phyloP scores from a whole-genome alignment of 352 stramenopile species.

The Pythium myriotylum region DNA sequence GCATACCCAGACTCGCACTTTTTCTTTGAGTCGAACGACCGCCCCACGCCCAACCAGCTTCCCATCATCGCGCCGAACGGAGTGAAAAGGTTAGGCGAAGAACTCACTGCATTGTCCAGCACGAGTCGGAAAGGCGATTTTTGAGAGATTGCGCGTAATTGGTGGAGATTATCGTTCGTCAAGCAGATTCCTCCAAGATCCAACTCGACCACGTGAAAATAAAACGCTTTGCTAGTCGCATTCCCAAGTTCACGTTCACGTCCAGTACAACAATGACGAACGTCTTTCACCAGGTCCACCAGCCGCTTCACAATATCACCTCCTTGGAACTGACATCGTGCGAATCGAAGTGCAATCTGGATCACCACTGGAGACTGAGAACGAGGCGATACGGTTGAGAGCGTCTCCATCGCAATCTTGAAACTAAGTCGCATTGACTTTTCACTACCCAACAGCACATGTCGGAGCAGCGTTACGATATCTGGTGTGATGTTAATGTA shows the following conservation, averaged over 20 bases:
- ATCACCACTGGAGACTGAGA: slow-evolving; percentile 12
- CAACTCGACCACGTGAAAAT: slow-evolving; percentile 16
- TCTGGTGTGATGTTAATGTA: slow-evolving; percentile 33
- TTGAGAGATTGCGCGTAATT: background rate
- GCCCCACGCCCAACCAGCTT: slow-evolving; percentile 29
- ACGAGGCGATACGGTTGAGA: slow-evolving; percentile 21
- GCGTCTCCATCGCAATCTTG: slow-evolving; percentile 27
- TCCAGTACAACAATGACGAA: background rate
- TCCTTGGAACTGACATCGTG: slow-evolving; percentile 6
- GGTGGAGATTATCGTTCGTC: background rate
- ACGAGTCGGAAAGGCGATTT: slow-evolving; percentile 22
- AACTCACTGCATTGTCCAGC: slow-evolving; percentile 27
- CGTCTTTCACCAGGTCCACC: background rate
- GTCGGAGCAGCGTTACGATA: slow-evolving; percentile 30
- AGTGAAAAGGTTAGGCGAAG: background rate
- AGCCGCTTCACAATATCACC: background rate
- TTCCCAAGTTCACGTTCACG: slow-evolving; percentile 14
- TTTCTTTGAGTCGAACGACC: background rate
- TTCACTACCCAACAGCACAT: slow-evolving; percentile 27
- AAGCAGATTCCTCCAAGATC: slow-evolving; percentile 12
- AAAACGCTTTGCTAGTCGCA: slow-evolving; percentile 10
- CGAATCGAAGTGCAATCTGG: slow-evolving; percentile 38
- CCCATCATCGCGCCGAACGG: slow-evolving; percentile 33
- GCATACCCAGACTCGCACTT: background rate
- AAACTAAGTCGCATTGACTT: slow-evolving; percentile 35